phyloP scores from a whole-genome alignment of 2,329 filamentous ascomycete species.

The Arthrobotrys sinensis region DNA sequence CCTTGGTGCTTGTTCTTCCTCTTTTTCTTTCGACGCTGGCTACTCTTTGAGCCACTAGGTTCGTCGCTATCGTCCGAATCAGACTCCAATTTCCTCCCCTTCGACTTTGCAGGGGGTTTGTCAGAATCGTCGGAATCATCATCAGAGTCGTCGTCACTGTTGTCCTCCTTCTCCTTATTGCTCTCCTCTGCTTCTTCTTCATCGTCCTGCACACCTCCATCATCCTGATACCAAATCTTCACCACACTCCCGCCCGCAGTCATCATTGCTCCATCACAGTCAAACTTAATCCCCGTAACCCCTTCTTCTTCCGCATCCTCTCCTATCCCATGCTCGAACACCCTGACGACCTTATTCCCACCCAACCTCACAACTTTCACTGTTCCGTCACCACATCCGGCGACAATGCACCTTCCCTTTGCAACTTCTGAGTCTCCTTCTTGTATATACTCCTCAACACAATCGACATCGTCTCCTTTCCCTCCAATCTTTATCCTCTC shows the following conservation, averaged over 20 bases:
- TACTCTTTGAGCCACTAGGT: constrained; percentile 43
- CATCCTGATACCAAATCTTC: constrained; percentile 89
- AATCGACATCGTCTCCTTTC: constrained; percentile 63
- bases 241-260: constrained; percentile 87
- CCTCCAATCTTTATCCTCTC: constrained; percentile 69
- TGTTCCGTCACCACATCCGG: constrained; percentile 69
- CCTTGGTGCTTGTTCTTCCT: constrained; percentile 51
- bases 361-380: constrained; percentile 73
- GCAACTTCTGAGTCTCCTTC: constrained; percentile 47
- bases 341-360: constrained; percentile 63
- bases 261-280: constrained; percentile 87
- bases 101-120: constrained; percentile 61
- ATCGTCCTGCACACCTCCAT: constrained; percentile 69
- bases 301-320: constrained; percentile 75
- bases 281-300: constrained; percentile 85
- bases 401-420: constrained; percentile 62
- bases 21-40: constrained; percentile 49
- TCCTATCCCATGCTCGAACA: constrained; percentile 62
- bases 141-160: constrained; percentile 68
- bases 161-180: constrained; percentile 70
- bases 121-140: constrained; percentile 71
- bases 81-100: constrained; percentile 41
- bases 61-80: constrained; percentile 53
- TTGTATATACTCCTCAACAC: constrained; percentile 61
- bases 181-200: constrained; percentile 67